These are phyloP conservation scores for Fereydounia khargensis DNA, from an alignment of 1,284 basidiomycete genomes.

Conservation along the genomic window DNA sequence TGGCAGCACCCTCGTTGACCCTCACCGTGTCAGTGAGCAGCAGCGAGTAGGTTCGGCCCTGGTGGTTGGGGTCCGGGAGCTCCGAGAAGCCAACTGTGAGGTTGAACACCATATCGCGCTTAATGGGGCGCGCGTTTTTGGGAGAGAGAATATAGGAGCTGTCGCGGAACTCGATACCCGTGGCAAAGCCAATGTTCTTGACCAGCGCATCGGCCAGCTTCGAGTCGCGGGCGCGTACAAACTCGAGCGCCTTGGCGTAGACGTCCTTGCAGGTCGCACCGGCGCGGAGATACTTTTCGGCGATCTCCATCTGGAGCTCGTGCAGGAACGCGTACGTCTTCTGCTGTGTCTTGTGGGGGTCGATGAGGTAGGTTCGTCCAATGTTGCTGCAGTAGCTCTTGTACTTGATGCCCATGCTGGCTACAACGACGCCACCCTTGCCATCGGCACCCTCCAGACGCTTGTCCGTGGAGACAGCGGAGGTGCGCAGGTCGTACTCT, in stretches of 20 bases:
- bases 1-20: constrained; percentile 66
- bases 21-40: constrained; percentile 85
- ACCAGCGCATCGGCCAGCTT: constrained; percentile 79
- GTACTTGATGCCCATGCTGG: constrained; percentile 85
- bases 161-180: constrained; percentile 80
- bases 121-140: constrained; percentile 74
- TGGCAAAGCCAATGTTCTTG: constrained; percentile 85
- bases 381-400: constrained; percentile 90
- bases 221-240: constrained; percentile 73
- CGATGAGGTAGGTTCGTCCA: constrained; percentile 89
- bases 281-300: constrained; percentile 72
- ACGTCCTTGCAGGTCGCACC: constrained; percentile 75
- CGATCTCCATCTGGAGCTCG: constrained; percentile 73
- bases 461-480: constrained; percentile 73
- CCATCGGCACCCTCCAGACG: constrained; percentile 73
- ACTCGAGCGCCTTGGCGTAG: constrained; percentile 73
- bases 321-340: constrained; percentile 77
- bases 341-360: constrained; percentile 69
- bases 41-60: constrained; percentile 81
- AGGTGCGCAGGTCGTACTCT: constrained; percentile 82
- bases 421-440: constrained; percentile 73
- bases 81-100: constrained; percentile 81
- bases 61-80: constrained; percentile 65
- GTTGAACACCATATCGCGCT: constrained; percentile 80
- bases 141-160: constrained; percentile 75